phyloP scores from a whole-genome alignment of 495 filamentous ascomycete genomes.

The Annulohypoxylon stygium region DNA sequence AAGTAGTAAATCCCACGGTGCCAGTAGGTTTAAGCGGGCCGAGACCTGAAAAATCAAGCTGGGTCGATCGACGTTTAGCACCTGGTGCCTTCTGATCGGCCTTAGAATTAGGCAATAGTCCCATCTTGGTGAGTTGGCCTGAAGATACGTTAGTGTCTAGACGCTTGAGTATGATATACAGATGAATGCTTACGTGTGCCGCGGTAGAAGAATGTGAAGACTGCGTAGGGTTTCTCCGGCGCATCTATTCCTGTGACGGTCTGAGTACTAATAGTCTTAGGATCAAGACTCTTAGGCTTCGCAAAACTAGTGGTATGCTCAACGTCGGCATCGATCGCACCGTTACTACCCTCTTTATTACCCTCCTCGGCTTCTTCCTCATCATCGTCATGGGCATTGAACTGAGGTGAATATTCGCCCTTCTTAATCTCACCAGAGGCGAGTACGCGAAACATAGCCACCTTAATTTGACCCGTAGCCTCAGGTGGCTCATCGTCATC shows the following conservation, averaged over 20 bases:
- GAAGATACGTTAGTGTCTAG: conserved; percentile 39
- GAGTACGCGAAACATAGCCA: conserved; percentile 94
- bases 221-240: conserved; percentile 93
- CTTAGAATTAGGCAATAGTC: conserved; percentile 77
- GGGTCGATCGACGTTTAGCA: conserved; percentile 79
- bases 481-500: conserved; percentile 93
- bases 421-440: conserved; percentile 97
- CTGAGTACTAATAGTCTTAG: conserved; percentile 96
- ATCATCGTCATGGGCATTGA: conserved; percentile 95
- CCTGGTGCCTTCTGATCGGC: conserved; percentile 66
- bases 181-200: conserved; percentile 81
- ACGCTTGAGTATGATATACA: conserved; percentile 1
- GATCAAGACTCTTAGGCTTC: conserved; percentile 96
- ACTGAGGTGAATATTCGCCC: conserved; percentile 97
- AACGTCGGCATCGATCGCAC: conserved; percentile 72
- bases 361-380: conserved; percentile 70
- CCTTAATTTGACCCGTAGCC: conserved; percentile 97
- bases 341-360: conserved; percentile 56
- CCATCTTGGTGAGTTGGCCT: conserved; percentile 97
- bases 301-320: conserved; percentile 99
- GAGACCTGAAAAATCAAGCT: conserved; percentile 86
- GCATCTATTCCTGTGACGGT: conserved; percentile 98
- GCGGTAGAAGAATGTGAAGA: conserved; percentile 98
- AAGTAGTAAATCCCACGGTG: conserved; percentile 89
- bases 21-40: conserved; percentile 84